These are phyloP conservation scores for Polytrichum commune DNA, from an alignment of 225 moss, liverwort and hornwort genomes.

Conservation along the genomic window DNA sequence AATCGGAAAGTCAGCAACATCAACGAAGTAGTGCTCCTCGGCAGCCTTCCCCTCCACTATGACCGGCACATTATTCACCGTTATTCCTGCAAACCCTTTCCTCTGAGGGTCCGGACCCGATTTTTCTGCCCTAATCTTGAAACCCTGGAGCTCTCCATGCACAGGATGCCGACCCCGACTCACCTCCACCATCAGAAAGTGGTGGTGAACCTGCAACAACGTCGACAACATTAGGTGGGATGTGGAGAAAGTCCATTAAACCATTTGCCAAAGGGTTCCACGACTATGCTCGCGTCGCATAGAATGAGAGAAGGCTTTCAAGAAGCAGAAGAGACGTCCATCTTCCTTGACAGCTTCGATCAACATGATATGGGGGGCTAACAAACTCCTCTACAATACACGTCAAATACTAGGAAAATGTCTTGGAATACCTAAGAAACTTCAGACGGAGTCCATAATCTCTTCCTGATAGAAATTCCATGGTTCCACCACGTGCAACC, in stretches of 20 bases:
- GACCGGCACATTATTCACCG: background rate
- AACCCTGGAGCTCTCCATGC: background rate
- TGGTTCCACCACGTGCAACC: too few species aligned
- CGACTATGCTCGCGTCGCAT: background rate
- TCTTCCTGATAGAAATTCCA: too few species aligned
- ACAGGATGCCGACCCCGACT: background rate
- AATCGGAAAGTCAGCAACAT: background rate
- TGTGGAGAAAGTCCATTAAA: background rate
- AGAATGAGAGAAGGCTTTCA: background rate
- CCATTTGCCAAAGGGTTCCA: background rate
- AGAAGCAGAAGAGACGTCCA: background rate
- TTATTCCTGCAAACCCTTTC: background rate
- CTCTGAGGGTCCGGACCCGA: background rate
- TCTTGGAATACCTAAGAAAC: too few species aligned
- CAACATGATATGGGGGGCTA: background rate
- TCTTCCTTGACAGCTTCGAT: background rate
- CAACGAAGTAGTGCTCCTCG: background rate
- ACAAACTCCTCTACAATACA: background rate
- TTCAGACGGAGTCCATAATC: too few species aligned
- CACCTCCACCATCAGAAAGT: conserved; percentile 2
- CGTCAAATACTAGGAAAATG: too few species aligned
- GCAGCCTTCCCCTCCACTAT: conserved; percentile 1
- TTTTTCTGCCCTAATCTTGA: conserved; percentile 5
- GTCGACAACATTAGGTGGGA: background rate
- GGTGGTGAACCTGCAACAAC: background rate